phyloP scores from a whole-genome alignment of 352 stramenopile genomes.

The Phytophthora macrochlamydospora region DNA sequence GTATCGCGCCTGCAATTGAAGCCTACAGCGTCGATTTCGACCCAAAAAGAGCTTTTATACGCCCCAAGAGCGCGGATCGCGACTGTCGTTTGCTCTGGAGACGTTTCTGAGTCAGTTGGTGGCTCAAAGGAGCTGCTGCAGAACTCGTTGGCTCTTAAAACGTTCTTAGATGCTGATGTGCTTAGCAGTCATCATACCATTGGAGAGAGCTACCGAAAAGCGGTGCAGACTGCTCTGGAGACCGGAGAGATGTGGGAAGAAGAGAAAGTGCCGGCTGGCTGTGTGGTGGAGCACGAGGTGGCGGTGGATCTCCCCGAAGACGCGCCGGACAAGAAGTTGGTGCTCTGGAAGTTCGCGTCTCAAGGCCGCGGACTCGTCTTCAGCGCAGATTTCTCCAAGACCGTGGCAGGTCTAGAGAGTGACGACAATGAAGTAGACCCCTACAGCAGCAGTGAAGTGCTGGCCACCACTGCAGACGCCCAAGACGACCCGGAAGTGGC shows the following conservation, averaged over 20 bases:
- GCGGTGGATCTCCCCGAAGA: slow-evolving; percentile 12
- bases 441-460: slow-evolving; percentile 21
- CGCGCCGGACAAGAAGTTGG: slow-evolving; percentile 16
- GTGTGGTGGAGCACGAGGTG: slow-evolving; percentile 28
- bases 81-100: slow-evolving; percentile 34
- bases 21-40: slow-evolving; percentile 9
- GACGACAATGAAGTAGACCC: slow-evolving; percentile 17
- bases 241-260: not conserved
- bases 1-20: slow-evolving; percentile 17
- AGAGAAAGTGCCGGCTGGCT: slow-evolving; percentile 34
- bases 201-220: slow-evolving; percentile 25
- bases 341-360: slow-evolving; percentile 55
- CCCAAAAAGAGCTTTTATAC: slow-evolving; percentile 22
- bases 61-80: slow-evolving; percentile 10
- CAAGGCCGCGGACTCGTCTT: slow-evolving; percentile 35
- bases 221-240: slow-evolving; percentile 21
- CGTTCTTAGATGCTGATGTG: slow-evolving; percentile 31
- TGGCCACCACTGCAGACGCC: not conserved
- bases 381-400: slow-evolving; percentile 21
- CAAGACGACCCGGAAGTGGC: slow-evolving; percentile 21
- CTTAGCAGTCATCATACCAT: slow-evolving; percentile 18
- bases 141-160: slow-evolving; percentile 29
- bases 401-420: not conserved
- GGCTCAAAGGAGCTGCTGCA: slow-evolving; percentile 20
- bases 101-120: slow-evolving; percentile 23